These are phyloP conservation scores for Carex scoparia DNA, from an alignment of 176 grass and related monocot genomes.

Conservation along the genomic window DNA sequence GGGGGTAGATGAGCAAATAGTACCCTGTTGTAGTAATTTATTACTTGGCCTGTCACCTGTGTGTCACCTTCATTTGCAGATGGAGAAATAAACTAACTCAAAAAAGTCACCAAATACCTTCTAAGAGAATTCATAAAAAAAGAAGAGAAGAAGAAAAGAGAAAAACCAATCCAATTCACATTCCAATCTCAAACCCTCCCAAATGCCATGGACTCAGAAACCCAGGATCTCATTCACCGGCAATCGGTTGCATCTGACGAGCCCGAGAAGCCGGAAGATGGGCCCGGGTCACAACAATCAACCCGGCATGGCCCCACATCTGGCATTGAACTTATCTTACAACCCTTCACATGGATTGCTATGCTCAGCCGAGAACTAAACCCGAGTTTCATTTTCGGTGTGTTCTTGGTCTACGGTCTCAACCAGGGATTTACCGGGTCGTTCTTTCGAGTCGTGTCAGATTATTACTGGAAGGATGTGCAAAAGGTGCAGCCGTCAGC, in stretches of 20 bases:
- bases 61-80: neutral
- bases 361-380: conserved; percentile 89
- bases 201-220: conserved; percentile 34
- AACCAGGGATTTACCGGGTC: conserved; percentile 73
- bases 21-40: neutral
- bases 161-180: neutral
- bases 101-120: neutral
- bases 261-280: neutral
- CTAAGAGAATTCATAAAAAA: conserved; percentile 3
- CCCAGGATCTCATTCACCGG: conserved; percentile 35
- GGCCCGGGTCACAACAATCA: neutral
- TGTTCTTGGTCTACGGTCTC: conserved; percentile 82
- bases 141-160: conserved; percentile 4
- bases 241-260: neutral
- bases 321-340: neutral
- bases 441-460: conserved; percentile 63
- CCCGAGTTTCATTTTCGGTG: conserved; percentile 61
- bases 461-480: conserved; percentile 99
- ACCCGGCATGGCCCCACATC: neutral
- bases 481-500: conserved; percentile 65
- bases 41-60: neutral
- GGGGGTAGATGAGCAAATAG: neutral
- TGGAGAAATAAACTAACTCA: conserved; percentile 11
- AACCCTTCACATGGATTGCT: conserved; percentile 60
- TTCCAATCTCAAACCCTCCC: conserved; percentile 5